Evolutionary conservation across 495 filamentous ascomycete species (phyloP).

Genomic region (Podospora pseudopauciseta): DNA sequence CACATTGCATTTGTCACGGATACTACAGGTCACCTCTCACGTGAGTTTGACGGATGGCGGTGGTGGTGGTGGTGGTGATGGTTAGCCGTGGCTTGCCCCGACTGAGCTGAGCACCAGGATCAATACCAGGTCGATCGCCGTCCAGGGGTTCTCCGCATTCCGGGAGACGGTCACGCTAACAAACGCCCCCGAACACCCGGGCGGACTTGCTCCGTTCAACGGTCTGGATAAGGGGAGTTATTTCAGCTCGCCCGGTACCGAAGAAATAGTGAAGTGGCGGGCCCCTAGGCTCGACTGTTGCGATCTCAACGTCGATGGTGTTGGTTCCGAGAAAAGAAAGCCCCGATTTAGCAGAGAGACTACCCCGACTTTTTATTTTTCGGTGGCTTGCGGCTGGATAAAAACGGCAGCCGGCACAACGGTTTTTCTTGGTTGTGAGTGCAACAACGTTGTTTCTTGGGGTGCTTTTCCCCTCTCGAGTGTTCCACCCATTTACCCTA

Average conservation of each 20-base stretch:
- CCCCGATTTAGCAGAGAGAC: neutral
- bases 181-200: neutral
- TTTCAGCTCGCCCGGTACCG: neutral
- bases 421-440: neutral
- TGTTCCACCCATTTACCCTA: conserved; percentile 18
- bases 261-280: neutral
- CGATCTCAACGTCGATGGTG: neutral
- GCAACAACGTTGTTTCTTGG: neutral
- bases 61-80: too few species aligned
- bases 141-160: conserved; percentile 5
- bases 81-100: neutral
- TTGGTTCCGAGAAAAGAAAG: neutral
- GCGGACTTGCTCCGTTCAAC: neutral
- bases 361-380: neutral
- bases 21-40: neutral
- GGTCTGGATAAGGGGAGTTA: neutral
- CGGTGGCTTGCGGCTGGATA: neutral
- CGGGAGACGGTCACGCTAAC: neutral
- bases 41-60: too few species aligned
- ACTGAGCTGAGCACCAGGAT: neutral
- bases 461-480: neutral
- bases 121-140: neutral
- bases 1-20: neutral
- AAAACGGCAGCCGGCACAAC: neutral
- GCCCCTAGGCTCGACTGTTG: neutral